phyloP scores from a whole-genome alignment of 495 filamentous ascomycete species.

The Sordaria brevicollis region DNA sequence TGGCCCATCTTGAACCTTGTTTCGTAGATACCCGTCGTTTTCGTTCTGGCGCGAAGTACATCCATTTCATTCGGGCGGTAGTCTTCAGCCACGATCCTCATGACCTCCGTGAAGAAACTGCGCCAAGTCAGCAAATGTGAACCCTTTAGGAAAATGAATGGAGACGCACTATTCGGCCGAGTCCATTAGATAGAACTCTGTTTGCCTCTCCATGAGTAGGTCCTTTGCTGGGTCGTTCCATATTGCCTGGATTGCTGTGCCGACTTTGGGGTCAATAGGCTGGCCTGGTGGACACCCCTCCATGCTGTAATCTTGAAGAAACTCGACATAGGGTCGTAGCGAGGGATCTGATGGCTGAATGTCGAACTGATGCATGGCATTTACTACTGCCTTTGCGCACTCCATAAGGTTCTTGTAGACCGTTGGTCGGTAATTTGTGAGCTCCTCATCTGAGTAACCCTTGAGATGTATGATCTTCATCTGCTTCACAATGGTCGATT shows the following conservation, averaged over 20 bases:
- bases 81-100: slow-evolving; percentile 70
- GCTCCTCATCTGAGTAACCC: slow-evolving; percentile 85
- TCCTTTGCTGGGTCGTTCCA: slow-evolving; percentile 87
- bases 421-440: slow-evolving; percentile 84
- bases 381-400: slow-evolving; percentile 86
- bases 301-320: slow-evolving; percentile 76
- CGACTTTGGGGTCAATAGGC: slow-evolving; percentile 61
- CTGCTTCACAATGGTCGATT: slow-evolving; percentile 98
- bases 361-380: slow-evolving; percentile 77
- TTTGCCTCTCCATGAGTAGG: slow-evolving; percentile 81
- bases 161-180: slow-evolving; percentile 87
- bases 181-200: slow-evolving; percentile 99
- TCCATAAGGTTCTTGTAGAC: slow-evolving; percentile 97
- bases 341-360: slow-evolving; percentile 62
- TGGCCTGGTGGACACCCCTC: slow-evolving; percentile 79
- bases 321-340: slow-evolving; percentile 65
- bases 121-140: slow-evolving; percentile 1
- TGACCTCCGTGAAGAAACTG: slow-evolving; percentile 92
- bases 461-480: slow-evolving; percentile 99
- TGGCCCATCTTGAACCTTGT: slow-evolving; percentile 97
- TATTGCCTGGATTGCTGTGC: slow-evolving; percentile 69
- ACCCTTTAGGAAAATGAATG: neutral
- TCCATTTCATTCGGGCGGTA: slow-evolving; percentile 90
- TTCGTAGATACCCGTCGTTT: slow-evolving; percentile 99
- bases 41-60: slow-evolving; percentile 88